Base-by-base conservation (phyloP, 2,329 filamentous ascomycete species). In the Endothia cerciana region DNA sequence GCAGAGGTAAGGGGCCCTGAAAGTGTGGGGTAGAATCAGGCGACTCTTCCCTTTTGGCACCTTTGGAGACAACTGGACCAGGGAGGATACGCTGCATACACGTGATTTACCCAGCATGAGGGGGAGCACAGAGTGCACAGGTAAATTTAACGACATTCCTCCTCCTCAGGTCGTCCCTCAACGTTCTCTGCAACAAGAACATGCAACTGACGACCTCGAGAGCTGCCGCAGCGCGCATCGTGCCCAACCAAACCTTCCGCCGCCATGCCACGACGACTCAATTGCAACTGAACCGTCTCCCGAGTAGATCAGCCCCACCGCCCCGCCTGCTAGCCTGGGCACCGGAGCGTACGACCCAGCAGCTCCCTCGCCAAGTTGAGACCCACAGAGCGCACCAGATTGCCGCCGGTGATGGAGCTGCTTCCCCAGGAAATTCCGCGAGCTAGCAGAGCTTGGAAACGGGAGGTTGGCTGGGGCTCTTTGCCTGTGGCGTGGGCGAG, bases 351-450 rank as follows among this genome's bases (percentile, higher is more conserved):
- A 56, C 64, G 33, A 56, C 13, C 17, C 45, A 28, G 22, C 33
- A 51, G 28, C 10, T 19, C 40, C 15, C 40, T 43, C 19, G 40
- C 66, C 60, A 38, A 19, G 40, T n/a, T 28, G 19, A 38, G 63
- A 65, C 63, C 66, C 66, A 65, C 66, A 43, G 19, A 30, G 28
- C 60, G n/a, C 60, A 62, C 56, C 22, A 59, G 58, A 62, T 57
- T 45, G 51, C 57, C 66, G 60, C 61, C 36, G 56, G 43, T 33
- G 64, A 68, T 68, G 66, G 66, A 66, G 60, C 66, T 56, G 19
- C 36, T 68, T 66, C 66, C 66, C 66, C 66, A 68, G 66, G 62
- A 68, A 68, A 60, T 67, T 56, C 60, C 51, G 49, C 66, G 51
- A 47, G 45, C 66, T 53, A 55, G 38, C 62, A 58, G 47, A 65